Conservation (phyloP, 305 asterid species). For the Fraxinus latifolia region DNA sequence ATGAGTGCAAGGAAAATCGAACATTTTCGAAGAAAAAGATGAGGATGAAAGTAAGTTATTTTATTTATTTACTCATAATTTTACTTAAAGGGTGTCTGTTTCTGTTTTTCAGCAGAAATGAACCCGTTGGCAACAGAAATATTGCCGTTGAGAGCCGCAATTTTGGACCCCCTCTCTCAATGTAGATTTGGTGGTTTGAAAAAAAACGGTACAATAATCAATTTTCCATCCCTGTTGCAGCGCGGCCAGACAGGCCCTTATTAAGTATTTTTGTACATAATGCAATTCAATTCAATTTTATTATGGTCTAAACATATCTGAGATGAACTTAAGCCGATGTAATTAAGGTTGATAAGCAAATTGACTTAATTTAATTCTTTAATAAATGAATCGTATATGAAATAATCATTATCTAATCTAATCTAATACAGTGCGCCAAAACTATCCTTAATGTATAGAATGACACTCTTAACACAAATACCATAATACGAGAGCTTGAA, state of each 20-base stretch:
- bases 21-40: not conserved
- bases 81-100: too few species aligned
- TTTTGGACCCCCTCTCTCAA: too few species aligned
- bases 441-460: not conserved
- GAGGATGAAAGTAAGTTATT: not conserved
- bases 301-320: not conserved
- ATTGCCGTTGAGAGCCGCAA: too few species aligned
- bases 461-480: not conserved
- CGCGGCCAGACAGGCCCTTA: too few species aligned
- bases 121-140: too few species aligned
- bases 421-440: not conserved
- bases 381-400: too few species aligned
- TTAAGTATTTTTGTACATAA: not conserved
- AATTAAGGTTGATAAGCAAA: not conserved
- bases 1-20: not conserved
- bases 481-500: not conserved
- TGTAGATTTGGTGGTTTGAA: too few species aligned
- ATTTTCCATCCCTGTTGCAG: too few species aligned
- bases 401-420: too few species aligned
- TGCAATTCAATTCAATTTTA: not conserved
- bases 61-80: not conserved
- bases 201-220: too few species aligned
- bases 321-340: not conserved
- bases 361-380: not conserved
- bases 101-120: too few species aligned